Evolutionary conservation across 2,329 filamentous ascomycete species (phyloP).

Genomic region (Chrysosporium queenslandicum): DNA sequence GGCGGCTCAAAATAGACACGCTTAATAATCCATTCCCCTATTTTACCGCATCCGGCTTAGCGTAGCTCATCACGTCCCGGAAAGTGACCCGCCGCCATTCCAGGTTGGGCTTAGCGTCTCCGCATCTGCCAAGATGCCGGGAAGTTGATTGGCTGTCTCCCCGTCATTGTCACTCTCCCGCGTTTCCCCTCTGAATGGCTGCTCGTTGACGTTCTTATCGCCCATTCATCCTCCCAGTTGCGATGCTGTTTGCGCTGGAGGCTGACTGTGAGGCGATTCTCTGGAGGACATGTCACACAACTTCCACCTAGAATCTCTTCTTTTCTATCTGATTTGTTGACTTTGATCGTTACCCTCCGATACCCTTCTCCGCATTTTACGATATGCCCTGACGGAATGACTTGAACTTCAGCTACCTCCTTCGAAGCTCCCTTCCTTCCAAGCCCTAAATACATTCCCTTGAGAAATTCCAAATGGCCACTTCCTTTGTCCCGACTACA

Average conservation of each 20-base stretch:
- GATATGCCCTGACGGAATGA: background rate
- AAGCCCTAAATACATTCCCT: background rate
- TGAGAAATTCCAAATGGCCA: background rate
- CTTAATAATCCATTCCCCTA: background rate
- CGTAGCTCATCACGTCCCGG: background rate
- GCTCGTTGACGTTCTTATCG: background rate
- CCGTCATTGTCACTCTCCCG: background rate
- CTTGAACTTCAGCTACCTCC: background rate
- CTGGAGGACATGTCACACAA: background rate
- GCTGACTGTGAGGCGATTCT: background rate
- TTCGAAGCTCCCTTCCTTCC: background rate
- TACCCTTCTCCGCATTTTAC: background rate
- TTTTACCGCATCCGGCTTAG: background rate
- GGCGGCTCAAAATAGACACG: background rate
- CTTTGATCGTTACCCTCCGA: background rate
- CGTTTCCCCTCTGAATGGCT: background rate
- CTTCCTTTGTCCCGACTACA: conserved; percentile 6
- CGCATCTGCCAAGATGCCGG: background rate
- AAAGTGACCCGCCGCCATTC: background rate
- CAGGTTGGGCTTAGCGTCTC: background rate
- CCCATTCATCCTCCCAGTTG: background rate
- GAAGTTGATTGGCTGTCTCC: background rate
- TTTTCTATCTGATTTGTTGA: background rate
- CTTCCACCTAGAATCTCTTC: background rate
- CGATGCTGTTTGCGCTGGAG: background rate